These are phyloP conservation scores for Magnolia changhungtana DNA, from an alignment of 164 flowering plant species.

Conservation along the genomic window DNA sequence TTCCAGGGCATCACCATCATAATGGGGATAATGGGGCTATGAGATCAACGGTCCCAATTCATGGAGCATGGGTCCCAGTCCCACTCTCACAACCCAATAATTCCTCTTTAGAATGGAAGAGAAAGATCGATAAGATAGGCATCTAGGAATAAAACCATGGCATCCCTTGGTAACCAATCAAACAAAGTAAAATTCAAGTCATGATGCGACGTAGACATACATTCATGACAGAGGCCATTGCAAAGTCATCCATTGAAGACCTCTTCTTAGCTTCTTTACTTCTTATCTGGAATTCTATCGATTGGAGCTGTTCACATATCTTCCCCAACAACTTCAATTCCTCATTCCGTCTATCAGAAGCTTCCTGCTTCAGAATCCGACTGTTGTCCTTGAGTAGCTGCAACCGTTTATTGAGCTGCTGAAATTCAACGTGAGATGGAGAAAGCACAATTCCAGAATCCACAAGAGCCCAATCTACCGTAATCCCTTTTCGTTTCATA, in stretches of 20 bases:
- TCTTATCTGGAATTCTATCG: slow-evolving; percentile 44
- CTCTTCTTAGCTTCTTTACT: slow-evolving; percentile 27
- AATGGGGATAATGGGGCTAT: too few relatives aligned
- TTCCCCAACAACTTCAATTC: slow-evolving; percentile 52
- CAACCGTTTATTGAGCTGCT: slow-evolving; percentile 37
- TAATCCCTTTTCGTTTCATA: slow-evolving; percentile 19
- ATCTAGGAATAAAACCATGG: too few relatives aligned
- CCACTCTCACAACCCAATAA: not conserved
- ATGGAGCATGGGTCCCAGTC: too few relatives aligned
- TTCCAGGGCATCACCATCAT: too few relatives aligned
- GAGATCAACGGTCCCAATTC: too few relatives aligned
- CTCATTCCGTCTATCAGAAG: slow-evolving; percentile 31
- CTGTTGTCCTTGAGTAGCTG: slow-evolving; percentile 48
- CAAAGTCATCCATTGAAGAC: slow-evolving; percentile 28
- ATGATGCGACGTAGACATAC: slow-evolving; percentile 23
- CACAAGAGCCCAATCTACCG: slow-evolving; percentile 13
- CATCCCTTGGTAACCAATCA: too few relatives aligned
- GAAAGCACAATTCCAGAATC: slow-evolving; percentile 8
- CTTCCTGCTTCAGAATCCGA: slow-evolving; percentile 26
- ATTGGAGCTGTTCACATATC: slow-evolving; percentile 48
- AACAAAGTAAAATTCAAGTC: not conserved
- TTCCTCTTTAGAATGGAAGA: not conserved
- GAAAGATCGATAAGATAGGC: too few relatives aligned
- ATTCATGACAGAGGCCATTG: slow-evolving; percentile 43
- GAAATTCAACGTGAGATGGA: slow-evolving; percentile 26